Evolutionary conservation across 441 rosid species (phyloP), one percentile per base, ranked within the genome.

Genomic region (Iberis amara): DNA sequence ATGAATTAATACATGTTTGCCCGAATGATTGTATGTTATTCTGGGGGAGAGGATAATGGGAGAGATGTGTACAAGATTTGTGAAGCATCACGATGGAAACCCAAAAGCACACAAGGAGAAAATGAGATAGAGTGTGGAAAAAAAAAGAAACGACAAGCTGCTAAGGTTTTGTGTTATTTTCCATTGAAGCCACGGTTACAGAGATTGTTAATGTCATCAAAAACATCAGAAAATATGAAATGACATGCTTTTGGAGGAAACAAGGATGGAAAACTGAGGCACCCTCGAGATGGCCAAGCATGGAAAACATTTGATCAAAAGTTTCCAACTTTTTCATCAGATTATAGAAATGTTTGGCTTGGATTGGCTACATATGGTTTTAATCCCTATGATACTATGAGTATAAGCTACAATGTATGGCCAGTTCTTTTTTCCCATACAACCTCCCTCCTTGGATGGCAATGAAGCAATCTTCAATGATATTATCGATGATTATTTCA

Each of bases 291-390:
- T 49, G 54, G 40, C 0, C 0, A 5, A 1, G 45, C 60, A 8
- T 65, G 59, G 59, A 58, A 65, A 13, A 5, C 14, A 7, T 69
- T 70, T 49, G 37, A 65, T 18, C 3, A 8, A 1, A 8, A 10
- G 5, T 36, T 31, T 38, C 45, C 24, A 0, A 10, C 10, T 0
- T 64, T 70, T 31, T 7, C 56, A 0, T 13, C 3, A 2, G 59
- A 69, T 6, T 6, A 44, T 2, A 26, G 51, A 2, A 55, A 59
- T 44, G 47, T 64, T 1, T 11, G 28, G 1, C 14, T 52, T 0
- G 14, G 57, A 0, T 26, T 52, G 3, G 44, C 51, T 2, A 14
- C 42, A 11, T 32, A 62, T 21, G 59, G 54, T 8, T 61, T 55
- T n/a, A 49, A 55, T 7, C 49, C 59, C 0, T 64, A 14, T 6